Conservation (phyloP, 352 stramenopile genomes). For the Phytophthora pini region DNA sequence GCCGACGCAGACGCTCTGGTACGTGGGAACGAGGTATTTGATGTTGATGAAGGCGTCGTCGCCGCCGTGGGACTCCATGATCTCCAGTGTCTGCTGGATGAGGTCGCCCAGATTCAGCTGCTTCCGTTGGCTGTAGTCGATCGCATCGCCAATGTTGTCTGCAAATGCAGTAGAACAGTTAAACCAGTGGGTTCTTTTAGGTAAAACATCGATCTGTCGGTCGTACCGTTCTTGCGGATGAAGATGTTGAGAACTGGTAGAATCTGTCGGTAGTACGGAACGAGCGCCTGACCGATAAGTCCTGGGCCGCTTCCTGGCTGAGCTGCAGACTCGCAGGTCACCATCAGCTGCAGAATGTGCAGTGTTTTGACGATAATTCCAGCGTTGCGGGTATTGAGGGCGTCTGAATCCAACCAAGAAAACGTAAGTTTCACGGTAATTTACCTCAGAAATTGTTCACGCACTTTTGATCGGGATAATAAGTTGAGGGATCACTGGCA, state of each 20-base stretch:
- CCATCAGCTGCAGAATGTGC: conserved; percentile 96
- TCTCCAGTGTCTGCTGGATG: conserved; percentile 97
- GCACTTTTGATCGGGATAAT: conserved; percentile 98
- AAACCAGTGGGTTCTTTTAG: not conserved
- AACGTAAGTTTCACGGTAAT: not conserved
- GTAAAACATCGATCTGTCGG: not conserved
- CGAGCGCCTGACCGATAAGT: conserved; percentile 95
- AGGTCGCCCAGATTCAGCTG: conserved; percentile 96
- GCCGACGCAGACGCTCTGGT: conserved; percentile 92
- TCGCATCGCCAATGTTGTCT: conserved; percentile 96
- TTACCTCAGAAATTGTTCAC: conserved; percentile 7
- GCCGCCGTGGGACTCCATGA: conserved; percentile 96
- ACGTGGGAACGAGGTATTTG: conserved; percentile 98
- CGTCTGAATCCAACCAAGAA: conserved; percentile 42
- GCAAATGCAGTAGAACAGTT: not conserved
- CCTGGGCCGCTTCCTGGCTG: conserved; percentile 79
- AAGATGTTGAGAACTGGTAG: conserved; percentile 98
- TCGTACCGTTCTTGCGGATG: conserved; percentile 93
- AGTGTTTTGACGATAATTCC: conserved; percentile 97
- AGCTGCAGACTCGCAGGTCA: conserved; percentile 91
- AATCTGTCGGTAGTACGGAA: conserved; percentile 98
- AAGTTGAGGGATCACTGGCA: conserved; percentile 97
- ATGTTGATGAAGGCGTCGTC: conserved; percentile 99
- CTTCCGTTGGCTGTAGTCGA: conserved; percentile 97
- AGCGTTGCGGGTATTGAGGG: conserved; percentile 94